These are phyloP conservation scores for Hygrophila difformis DNA, from an alignment of 257 asterid species.

Conservation along the genomic window DNA sequence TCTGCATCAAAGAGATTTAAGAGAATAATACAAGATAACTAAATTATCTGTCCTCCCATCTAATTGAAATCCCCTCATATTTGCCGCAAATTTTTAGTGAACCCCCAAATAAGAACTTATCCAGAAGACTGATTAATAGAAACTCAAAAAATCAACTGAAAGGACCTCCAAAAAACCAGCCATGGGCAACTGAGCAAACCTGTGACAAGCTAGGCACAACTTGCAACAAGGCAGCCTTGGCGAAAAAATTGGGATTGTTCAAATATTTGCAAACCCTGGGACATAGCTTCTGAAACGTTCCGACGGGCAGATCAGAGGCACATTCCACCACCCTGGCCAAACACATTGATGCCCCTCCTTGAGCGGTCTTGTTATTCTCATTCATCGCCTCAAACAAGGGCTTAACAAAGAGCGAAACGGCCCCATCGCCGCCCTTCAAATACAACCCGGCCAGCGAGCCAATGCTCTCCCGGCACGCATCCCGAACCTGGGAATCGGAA, in stretches of 20 bases:
- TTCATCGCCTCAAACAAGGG: slow-evolving; percentile 90
- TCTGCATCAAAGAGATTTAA: no score
- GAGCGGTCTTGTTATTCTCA: slow-evolving; percentile 87
- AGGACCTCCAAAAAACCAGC: not conserved
- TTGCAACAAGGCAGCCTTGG: slow-evolving; percentile 77
- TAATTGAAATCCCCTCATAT: not conserved
- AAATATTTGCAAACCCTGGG: slow-evolving; percentile 79
- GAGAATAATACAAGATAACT: not conserved
- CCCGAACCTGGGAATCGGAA: slow-evolving; percentile 81
- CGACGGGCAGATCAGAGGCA: slow-evolving; percentile 54
- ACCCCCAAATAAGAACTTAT: not conserved
- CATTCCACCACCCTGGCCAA: slow-evolving; percentile 84
- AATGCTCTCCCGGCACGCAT: slow-evolving; percentile 81
- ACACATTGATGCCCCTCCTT: slow-evolving; percentile 82
- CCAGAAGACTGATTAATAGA: not conserved
- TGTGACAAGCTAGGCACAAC: slow-evolving; percentile 81
- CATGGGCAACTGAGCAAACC: slow-evolving; percentile 30
- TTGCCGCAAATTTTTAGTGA: no score
- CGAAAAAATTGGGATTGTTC: slow-evolving; percentile 69
- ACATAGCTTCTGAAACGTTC: slow-evolving; percentile 75
- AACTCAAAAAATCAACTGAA: not conserved
- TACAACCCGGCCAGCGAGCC: slow-evolving; percentile 70
- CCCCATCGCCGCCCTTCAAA: slow-evolving; percentile 66
- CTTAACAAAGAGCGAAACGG: slow-evolving; percentile 66
- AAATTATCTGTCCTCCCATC: no score